phyloP scores from a whole-genome alignment of 202 grass and related monocot species.

The Schoenoplectus triqueter region DNA sequence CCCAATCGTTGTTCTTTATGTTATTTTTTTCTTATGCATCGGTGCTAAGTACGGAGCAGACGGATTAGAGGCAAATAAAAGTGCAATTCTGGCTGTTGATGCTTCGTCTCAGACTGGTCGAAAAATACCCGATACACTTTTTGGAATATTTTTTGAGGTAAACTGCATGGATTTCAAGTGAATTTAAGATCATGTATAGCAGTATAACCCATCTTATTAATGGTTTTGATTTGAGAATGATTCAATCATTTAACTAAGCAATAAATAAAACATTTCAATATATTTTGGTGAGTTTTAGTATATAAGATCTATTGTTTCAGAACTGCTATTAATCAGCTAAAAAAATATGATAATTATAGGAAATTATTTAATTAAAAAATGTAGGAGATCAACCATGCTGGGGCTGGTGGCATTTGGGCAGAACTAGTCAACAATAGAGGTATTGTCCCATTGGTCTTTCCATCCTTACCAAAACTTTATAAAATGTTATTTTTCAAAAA shows the following conservation, averaged over 20 bases:
- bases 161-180: background rate
- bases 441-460: constrained; percentile 21
- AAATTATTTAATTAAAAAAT: constrained; percentile 27
- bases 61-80: constrained; percentile 40
- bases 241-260: background rate
- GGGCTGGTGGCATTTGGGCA: constrained; percentile 90
- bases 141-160: constrained; percentile 96
- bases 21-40: constrained; percentile 45
- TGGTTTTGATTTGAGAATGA: background rate
- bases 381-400: constrained; percentile 97
- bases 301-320: background rate
- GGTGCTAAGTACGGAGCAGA: constrained; percentile 37
- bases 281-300: constrained; percentile 1
- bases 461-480: background rate
- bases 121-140: constrained; percentile 88
- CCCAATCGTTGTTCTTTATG: constrained; percentile 30
- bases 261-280: background rate
- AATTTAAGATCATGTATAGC: constrained; percentile 4
- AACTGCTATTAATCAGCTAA: background rate
- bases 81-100: constrained; percentile 55
- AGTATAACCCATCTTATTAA: too few species aligned
- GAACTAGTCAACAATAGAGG: constrained; percentile 95
- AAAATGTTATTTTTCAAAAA: constrained; percentile 12
- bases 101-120: constrained; percentile 57
- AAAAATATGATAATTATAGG: constrained; percentile 19